Percentiles rank a stretch among this genome's conserved stretches.
phyloP scores from a whole-genome alignment of 192 early-diverging fungal genomes.

The Umbelopsis isabellina region DNA sequence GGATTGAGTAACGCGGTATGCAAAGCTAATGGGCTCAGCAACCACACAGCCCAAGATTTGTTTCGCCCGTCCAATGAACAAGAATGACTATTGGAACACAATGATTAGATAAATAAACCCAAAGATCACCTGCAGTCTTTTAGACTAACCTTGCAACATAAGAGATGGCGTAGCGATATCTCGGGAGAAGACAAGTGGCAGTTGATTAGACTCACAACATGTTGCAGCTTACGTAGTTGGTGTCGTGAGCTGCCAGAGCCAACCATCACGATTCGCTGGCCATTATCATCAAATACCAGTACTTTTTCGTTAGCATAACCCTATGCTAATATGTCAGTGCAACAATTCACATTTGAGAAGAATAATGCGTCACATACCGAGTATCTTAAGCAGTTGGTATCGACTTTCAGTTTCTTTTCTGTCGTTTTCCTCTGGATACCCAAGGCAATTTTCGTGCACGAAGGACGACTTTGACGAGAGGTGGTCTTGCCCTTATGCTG shows the following conservation, averaged over 20 bases:
- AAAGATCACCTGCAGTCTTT: too few relatives aligned
- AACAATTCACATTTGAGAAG: too few relatives aligned
- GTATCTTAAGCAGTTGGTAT: not conserved
- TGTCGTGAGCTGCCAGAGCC: constrained; percentile 5
- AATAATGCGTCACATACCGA: not conserved
- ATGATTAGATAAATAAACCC: not conserved
- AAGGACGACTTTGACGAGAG: too few relatives aligned
- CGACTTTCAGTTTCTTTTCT: not conserved
- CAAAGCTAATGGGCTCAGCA: not conserved
- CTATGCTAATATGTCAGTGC: not conserved
- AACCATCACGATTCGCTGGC: not conserved
- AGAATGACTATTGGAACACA: not conserved
- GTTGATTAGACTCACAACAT: not conserved
- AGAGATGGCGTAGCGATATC: not conserved
- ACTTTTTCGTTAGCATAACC: not conserved
- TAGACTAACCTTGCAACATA: not conserved
- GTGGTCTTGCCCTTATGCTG: too few relatives aligned
- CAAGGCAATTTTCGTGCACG: too few relatives aligned
- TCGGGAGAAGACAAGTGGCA: not conserved
- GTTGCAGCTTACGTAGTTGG: not conserved
- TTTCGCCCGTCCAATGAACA: not conserved
- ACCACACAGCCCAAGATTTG: constrained; percentile 1
- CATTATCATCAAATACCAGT: not conserved
- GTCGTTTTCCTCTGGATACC: too few relatives aligned
- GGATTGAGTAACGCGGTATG: not conserved